Conservation (phyloP, 768 basidiomycete species). For the Boletus pseudopeckii region DNA sequence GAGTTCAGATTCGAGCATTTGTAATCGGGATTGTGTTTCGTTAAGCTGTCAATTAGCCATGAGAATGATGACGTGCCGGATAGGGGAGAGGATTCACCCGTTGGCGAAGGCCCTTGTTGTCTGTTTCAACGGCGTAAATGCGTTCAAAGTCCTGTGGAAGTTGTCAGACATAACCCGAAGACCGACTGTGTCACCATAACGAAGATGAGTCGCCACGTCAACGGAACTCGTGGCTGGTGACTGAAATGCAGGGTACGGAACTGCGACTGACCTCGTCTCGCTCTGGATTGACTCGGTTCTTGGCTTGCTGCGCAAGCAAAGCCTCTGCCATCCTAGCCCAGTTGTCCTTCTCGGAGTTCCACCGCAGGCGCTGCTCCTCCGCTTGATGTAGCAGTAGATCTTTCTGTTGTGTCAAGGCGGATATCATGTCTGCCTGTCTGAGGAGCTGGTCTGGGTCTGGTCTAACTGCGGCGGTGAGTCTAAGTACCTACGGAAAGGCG, state of each 20-base stretch:
- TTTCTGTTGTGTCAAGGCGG: conserved; percentile 52
- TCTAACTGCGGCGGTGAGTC: conserved; percentile 43
- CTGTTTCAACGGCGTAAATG: conserved; percentile 50
- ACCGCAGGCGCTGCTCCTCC: conserved; percentile 57
- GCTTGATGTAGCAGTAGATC: conserved; percentile 51
- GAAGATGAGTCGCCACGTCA: neutral
- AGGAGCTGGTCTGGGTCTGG: conserved; percentile 45
- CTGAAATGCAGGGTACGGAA: neutral
- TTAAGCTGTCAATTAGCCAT: conserved; percentile 43
- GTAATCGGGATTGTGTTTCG: conserved; percentile 53
- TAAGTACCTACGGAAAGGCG: conserved; percentile 41
- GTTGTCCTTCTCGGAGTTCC: conserved; percentile 58
- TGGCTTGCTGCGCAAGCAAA: conserved; percentile 47
- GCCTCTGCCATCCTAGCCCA: conserved; percentile 71
- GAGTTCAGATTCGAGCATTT: conserved; percentile 61
- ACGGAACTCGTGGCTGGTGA: neutral
- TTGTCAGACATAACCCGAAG: conserved; percentile 13
- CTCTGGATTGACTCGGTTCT: conserved; percentile 33
- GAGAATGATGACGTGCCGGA: neutral
- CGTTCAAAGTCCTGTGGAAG: conserved; percentile 52
- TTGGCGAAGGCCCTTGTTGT: conserved; percentile 58
- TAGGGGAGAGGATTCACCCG: conserved; percentile 42
- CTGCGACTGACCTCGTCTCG: conserved; percentile 43
- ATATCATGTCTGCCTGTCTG: conserved; percentile 61
- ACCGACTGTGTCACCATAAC: neutral